Evolutionary conservation across 805 yeast species (phyloP), one percentile per base, ranked within the genome.

Genomic region (Hyphopichia homilentoma): DNA sequence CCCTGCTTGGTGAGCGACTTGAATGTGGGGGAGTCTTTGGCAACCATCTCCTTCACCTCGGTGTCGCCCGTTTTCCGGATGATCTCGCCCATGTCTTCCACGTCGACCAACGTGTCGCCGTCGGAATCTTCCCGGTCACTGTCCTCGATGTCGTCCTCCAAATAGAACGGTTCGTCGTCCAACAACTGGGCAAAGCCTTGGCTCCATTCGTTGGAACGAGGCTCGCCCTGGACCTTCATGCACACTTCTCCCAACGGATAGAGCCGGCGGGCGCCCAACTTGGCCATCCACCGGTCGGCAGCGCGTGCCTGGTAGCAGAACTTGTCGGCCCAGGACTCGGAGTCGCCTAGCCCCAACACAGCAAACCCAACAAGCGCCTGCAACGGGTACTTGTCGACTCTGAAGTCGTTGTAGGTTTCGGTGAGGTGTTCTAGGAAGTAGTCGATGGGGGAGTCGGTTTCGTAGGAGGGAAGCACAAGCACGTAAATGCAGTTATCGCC

Each of bases 1-100:
- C 97, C 97, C 60, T 88, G 97, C 48, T 88, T 88, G 0, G 96
- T 89, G 33, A 88, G 67, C 6, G 93, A 80, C 40, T 84, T 84
- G 57, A 67, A 88, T 1, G 97, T 88, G 17, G 96, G 96, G 1
- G 95, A 84, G 43, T 83, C 80, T 44, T 81, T 75, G 3, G 95
- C 86, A 27, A 88, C 95, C 97, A 88, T 88, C 55, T 85, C 77
- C 53, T 88, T 88, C 11, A 56, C 43, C 27, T 54, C 54, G 1
- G 35, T 18, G 16, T 29, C 15, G 7, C 42, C 32, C 13, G 30
- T 13, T 63, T 50, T 61, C 42, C 58, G 61, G 33, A 77, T 75
- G 9, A 77, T 63, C 32, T 70, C 67, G 11, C 94, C 95, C 76
- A 87, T 78, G 46, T 88, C 97, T 56, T 88, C 97, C 16, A 89